Base-by-base conservation (phyloP, 768 basidiomycete species). In the Calocybe gangraenosa region DNA sequence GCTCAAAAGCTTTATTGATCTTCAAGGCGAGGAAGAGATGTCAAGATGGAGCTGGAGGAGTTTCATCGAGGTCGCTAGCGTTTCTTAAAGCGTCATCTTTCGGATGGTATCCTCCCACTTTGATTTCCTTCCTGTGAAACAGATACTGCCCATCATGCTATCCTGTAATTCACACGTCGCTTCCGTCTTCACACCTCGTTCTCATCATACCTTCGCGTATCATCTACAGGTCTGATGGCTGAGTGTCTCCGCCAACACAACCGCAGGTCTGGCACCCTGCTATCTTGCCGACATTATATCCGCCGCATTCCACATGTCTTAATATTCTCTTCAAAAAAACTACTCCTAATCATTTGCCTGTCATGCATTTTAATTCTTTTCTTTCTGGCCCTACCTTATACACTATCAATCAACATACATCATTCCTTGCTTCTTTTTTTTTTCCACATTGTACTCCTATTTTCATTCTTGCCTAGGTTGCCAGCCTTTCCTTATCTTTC, bases 1-100 rank as follows among this genome's bases (percentile, higher is more conserved):
- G 0, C 65, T 83, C 37, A 72, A 71, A 49, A 82, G 80, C 52
- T 84, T 84, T 61, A 83, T 84, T 44, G 81, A 84, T 56, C 63
- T 84, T 40, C 70, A 69, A 45, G 51, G 51, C 23, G 76, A 78
- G 28, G 73, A 75, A 19, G 65, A 71, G 21, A 48, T 55, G n/a
- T 58, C 66, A 18, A 62, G 65, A 3, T 76, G 78, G 66, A 70
- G 69, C 42, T 84, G 81, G 81, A 66, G 79, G 51, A 81, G 79
- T 61, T 78, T 84, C 57, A 76, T 84, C 54, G 76, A 84, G 58
- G 73, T 84, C 13, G 65, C 71, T 11, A 65, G 56, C 41, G 59
- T 69, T 14, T 61, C 63, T 20, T 70, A 54, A 54, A 19, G 9
- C 35, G 11, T 21, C 23, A 33, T 19, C 31, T 31, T 40, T 18